Evolutionary conservation across 164 flowering plant species (phyloP).

Genomic region (Protea cynaroides): DNA sequence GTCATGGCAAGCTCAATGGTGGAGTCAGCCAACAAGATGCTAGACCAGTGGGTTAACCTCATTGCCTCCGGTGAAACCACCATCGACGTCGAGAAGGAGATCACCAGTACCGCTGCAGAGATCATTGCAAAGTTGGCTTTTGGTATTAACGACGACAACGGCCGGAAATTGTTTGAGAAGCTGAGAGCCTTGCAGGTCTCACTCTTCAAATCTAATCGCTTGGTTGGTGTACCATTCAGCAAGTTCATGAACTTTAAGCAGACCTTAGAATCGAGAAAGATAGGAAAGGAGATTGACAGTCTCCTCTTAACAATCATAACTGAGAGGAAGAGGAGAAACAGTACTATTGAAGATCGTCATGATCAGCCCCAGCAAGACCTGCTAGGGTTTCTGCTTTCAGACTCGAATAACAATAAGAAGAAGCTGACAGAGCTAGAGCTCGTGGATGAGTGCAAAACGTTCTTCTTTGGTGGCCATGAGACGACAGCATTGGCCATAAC

Average conservation of each 20-base stretch:
- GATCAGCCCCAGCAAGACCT: slow-evolving; percentile 30
- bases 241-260: slow-evolving; percentile 35
- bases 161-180: slow-evolving; percentile 46
- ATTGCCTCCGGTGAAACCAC: slow-evolving; percentile 39
- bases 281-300: slow-evolving; percentile 70
- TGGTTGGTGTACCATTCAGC: slow-evolving; percentile 80
- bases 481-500: slow-evolving; percentile 72
- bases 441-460: slow-evolving; percentile 93
- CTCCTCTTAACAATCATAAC: slow-evolving; percentile 49
- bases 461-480: slow-evolving; percentile 91
- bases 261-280: slow-evolving; percentile 36
- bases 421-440: slow-evolving; percentile 43
- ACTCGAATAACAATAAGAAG: slow-evolving; percentile 14
- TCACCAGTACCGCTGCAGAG: slow-evolving; percentile 52
- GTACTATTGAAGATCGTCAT: not conserved
- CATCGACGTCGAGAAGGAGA: slow-evolving; percentile 61
- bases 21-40: slow-evolving; percentile 56
- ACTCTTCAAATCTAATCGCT: slow-evolving; percentile 58
- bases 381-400: slow-evolving; percentile 50
- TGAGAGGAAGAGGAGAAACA: slow-evolving; percentile 18
- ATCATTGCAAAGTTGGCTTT: slow-evolving; percentile 76
- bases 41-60: slow-evolving; percentile 46
- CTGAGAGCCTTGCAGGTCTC: slow-evolving; percentile 52
- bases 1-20: slow-evolving; percentile 62
- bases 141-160: slow-evolving; percentile 44